Percentiles rank a stretch among this genome's conserved stretches.
Conservation (phyloP, 345 rosid genomes). For the Hibiscus trionum region DNA sequence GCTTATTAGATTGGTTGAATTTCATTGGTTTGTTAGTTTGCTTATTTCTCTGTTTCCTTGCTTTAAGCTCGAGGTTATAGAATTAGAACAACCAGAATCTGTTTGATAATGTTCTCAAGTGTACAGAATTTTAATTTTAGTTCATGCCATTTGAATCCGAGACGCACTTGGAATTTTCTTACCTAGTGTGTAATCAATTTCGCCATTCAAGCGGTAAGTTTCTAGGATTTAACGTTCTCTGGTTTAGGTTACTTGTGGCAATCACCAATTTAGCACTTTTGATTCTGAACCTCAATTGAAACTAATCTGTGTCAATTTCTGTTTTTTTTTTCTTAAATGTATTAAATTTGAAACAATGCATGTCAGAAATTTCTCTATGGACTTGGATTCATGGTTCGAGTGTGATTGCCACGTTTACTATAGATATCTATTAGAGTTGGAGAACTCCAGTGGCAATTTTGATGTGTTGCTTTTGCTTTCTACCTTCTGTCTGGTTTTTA, state of each 20-base stretch:
- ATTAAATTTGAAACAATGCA: background rate
- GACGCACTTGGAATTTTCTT: background rate
- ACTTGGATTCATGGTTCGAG: background rate
- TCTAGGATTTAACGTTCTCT: background rate
- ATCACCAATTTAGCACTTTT: background rate
- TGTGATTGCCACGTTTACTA: background rate
- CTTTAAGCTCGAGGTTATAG: background rate
- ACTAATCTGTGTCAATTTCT: background rate
- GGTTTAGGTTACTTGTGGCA: background rate
- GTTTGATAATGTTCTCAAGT: background rate
- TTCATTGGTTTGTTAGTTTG: background rate
- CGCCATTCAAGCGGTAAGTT: background rate
- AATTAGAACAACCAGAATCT: background rate
- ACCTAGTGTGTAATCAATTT: background rate
- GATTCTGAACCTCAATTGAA: background rate
- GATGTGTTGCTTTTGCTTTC: background rate
- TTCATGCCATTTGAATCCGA: background rate
- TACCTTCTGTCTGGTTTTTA: background rate
- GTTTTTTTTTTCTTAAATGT: background rate
- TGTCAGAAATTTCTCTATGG: background rate
- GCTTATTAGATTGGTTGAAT: background rate
- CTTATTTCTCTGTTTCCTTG: background rate
- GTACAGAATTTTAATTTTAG: background rate
- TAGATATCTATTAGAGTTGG: background rate
- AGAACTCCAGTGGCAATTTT: background rate